Conservation (phyloP, 2,329 filamentous ascomycete genomes). For the Metarhizium guizhouense region DNA sequence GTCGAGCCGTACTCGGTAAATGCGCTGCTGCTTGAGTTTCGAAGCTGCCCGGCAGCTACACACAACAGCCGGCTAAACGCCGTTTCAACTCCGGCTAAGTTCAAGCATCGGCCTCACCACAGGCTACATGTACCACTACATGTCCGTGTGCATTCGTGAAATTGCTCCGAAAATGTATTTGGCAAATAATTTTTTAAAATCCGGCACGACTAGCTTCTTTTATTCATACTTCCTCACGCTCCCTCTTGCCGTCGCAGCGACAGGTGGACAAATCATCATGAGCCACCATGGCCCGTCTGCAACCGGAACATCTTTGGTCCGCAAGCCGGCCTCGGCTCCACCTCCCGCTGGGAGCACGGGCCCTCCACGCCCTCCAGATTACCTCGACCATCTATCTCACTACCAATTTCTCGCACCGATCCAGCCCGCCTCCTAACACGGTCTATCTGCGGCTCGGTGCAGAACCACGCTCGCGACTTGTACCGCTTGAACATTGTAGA, state of each 20-base stretch:
- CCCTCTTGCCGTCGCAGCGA: too few species aligned
- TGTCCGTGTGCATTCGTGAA: too few species aligned
- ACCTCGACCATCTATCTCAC: constrained; percentile 25
- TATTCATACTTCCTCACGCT: too few species aligned
- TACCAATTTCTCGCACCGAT: constrained; percentile 32
- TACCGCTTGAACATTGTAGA: background rate
- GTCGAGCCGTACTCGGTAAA: background rate
- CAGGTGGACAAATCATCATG: too few species aligned
- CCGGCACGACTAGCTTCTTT: too few species aligned
- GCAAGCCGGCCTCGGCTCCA: too few species aligned
- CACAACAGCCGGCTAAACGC: constrained; percentile 17
- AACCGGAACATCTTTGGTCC: background rate
- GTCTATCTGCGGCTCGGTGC: constrained; percentile 14
- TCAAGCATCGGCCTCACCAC: constrained; percentile 8
- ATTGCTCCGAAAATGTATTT: too few species aligned
- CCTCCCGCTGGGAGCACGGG: constrained; percentile 7
- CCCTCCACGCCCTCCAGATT: constrained; percentile 9
- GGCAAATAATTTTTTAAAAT: too few species aligned
- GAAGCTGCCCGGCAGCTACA: too few species aligned
- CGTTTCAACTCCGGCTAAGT: constrained; percentile 21
- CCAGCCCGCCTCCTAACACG: constrained; percentile 27
- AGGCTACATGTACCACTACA: background rate
- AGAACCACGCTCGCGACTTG: constrained; percentile 2
- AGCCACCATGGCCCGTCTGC: too few species aligned
- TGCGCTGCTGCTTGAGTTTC: too few species aligned